phyloP scores from a whole-genome alignment of 345 rosid species.

The Brassica juncea region DNA sequence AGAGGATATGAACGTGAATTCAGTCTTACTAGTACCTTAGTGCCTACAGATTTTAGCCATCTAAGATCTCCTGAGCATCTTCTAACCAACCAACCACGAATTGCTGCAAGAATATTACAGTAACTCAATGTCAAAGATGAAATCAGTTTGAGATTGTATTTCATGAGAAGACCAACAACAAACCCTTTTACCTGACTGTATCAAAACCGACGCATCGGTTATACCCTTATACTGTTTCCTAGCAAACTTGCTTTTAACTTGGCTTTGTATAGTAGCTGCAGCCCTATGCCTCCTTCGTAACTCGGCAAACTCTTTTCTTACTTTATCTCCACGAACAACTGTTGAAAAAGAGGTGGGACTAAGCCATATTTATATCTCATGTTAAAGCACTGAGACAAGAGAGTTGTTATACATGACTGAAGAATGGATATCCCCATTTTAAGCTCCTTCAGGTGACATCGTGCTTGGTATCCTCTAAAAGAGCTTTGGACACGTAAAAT shows the following conservation, averaged over 20 bases:
- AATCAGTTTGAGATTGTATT: neutral
- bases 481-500: conserved; percentile 92
- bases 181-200: conserved; percentile 71
- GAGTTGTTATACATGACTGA: conserved; percentile 71
- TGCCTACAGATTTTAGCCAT: conserved; percentile 53
- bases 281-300: conserved; percentile 72
- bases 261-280: conserved; percentile 77
- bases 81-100: conserved; percentile 97
- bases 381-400: neutral
- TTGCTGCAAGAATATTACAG: conserved; percentile 47
- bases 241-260: conserved; percentile 55
- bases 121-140: neutral
- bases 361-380: conserved; percentile 7
- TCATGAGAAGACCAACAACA: conserved; percentile 3
- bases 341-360: conserved; percentile 34
- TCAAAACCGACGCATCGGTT: conserved; percentile 55
- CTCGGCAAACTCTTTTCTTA: conserved; percentile 67
- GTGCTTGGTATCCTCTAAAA: conserved; percentile 93
- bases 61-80: conserved; percentile 83
- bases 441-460: conserved; percentile 60
- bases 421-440: conserved; percentile 61
- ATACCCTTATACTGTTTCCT: conserved; percentile 50
- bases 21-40: conserved; percentile 49
- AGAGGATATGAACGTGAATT: conserved; percentile 8
- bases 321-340: conserved; percentile 81